A percentile compares a stretch with the other conserved stretches of the same genome.
These are phyloP conservation scores for Pichia sp. DNA, from an alignment of 1,139 yeast species.

Conservation along the genomic window DNA sequence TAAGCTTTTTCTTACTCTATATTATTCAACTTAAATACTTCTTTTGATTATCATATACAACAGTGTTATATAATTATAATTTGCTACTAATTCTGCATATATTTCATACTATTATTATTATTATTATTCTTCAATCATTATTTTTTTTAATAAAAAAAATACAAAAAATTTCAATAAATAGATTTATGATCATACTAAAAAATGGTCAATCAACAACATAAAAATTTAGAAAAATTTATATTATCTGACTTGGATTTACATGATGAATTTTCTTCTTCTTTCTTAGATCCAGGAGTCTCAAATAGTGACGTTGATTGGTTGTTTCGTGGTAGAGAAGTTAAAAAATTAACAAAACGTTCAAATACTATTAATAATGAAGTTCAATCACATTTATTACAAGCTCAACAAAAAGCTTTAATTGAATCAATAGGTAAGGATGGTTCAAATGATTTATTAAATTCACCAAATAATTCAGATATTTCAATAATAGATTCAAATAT, in stretches of 20 bases:
- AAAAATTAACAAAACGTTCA: constrained; percentile 45
- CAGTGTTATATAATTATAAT: too few species aligned
- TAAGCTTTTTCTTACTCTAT: too few species aligned
- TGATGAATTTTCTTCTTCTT: constrained; percentile 6
- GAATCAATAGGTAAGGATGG: constrained; percentile 9
- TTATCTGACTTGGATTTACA: neutral
- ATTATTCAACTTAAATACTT: too few species aligned
- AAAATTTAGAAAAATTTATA: neutral
- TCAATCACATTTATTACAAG: constrained; percentile 26
- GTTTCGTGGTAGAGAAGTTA: constrained; percentile 55
- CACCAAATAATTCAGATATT: constrained; percentile 11
- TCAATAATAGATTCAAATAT: neutral
- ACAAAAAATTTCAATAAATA: too few species aligned
- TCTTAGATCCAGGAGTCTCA: constrained; percentile 45
- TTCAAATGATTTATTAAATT: neutral
- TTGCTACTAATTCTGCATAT: too few species aligned
- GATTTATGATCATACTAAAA: too few species aligned
- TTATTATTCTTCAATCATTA: too few species aligned
- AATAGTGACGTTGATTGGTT: constrained; percentile 76
- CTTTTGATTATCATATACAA: too few species aligned
- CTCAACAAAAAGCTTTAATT: constrained; percentile 22
- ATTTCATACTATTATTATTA: too few species aligned
- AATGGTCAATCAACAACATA: neutral
- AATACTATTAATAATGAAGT: constrained; percentile 27
- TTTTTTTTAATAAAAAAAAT: too few species aligned